Evolutionary conservation across 2,329 filamentous ascomycete species (phyloP).

Genomic region (Dothideomycetes sp.): DNA sequence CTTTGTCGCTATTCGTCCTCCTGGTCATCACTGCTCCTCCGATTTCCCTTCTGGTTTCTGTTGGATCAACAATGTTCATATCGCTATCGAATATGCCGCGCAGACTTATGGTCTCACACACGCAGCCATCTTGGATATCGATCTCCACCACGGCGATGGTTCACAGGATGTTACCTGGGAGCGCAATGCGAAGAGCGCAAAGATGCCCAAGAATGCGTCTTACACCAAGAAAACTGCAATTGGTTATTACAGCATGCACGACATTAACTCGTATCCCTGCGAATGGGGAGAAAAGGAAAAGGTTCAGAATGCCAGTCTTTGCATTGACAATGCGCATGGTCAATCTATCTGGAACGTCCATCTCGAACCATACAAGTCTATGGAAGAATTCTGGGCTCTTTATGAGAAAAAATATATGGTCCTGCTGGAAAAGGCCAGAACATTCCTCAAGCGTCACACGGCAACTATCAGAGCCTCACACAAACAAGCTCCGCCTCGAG

Average conservation of each 20-base stretch:
- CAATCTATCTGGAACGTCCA: constrained; percentile 97
- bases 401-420: constrained; percentile 72
- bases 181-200: constrained; percentile 64
- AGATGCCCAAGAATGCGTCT: constrained; percentile 59
- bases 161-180: constrained; percentile 91
- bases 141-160: constrained; percentile 89
- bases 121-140: constrained; percentile 86
- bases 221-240: constrained; percentile 76
- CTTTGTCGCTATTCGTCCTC: constrained; percentile 86
- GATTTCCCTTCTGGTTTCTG: constrained; percentile 90
- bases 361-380: constrained; percentile 73
- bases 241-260: constrained; percentile 93
- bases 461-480: constrained; percentile 50
- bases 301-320: constrained; percentile 85
- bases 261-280: constrained; percentile 97
- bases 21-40: constrained; percentile 90
- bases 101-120: constrained; percentile 81
- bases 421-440: constrained; percentile 70
- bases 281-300: constrained; percentile 90
- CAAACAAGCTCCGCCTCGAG: constrained; percentile 58
- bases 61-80: constrained; percentile 97
- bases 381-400: constrained; percentile 77
- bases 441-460: constrained; percentile 66
- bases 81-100: constrained; percentile 86
- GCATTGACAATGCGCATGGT: constrained; percentile 86